Evolutionary conservation across 2,329 filamentous ascomycete species (phyloP), one percentile per base, ranked within the genome.

Genomic region (Pochonia chlamydosporia): DNA sequence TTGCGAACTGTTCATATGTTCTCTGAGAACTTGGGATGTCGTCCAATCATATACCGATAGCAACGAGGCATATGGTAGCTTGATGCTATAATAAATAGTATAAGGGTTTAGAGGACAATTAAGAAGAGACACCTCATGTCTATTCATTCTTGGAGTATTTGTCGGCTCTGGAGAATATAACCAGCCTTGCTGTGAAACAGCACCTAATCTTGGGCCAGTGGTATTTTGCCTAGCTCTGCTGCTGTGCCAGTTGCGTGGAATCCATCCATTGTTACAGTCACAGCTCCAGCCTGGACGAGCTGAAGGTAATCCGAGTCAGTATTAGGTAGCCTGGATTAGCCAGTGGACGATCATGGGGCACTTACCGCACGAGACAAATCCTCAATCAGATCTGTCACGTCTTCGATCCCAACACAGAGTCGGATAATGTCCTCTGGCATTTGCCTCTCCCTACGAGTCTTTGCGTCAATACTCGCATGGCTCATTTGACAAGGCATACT

Each of bases 401-500:
- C 93, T 66, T 99, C 93, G 60, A 99, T 99, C 40, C 93, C 93
- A 39, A 99, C 90, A 62, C 93, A 99, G 47, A 99, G 70, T 47
- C 93, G 80, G 59, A 99, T 97, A 51, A 99, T 86, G 65, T 99
- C 93, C 69, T 99, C 93, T 10, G 93, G 93, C 83, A 99, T 87
- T 54, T 92, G 85, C 54, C 91, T 80, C 70, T 95, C 90, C 59
- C 82, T 76, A 56, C 93, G 78, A 44, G 91, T 97, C 73, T 96
- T 95, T 49, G 90, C 88, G 63, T 97, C 93, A 61, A 99, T 99
- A 63, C 89, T 96, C 33, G 93, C 93, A 69, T 99, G 93, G 69
- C 92, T 97, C 95, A 99, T 99, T 61, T 92, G 90, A 71, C 93
- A 99, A 8, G 93, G 92, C 92, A 99, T 96, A 72, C 91, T 96